Percentiles rank a stretch among this genome's conserved stretches.
Evolutionary conservation across 164 flowering plant species (phyloP).

Genomic region (Kingdonia uniflora): DNA sequence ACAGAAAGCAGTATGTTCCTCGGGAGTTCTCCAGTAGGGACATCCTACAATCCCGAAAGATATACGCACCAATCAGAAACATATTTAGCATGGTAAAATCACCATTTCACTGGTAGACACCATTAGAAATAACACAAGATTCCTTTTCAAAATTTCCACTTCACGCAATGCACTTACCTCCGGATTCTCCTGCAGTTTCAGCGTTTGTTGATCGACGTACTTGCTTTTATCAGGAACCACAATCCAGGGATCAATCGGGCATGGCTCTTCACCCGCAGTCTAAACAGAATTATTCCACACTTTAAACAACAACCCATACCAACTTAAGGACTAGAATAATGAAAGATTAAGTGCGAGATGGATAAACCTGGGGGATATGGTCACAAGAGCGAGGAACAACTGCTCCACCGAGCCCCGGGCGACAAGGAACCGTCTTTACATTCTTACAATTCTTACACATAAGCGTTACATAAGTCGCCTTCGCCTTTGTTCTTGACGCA

Average conservation of each 20-base stretch:
- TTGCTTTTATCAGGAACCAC: slow-evolving; percentile 93
- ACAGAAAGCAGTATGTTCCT: slow-evolving; percentile 90
- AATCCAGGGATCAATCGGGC: slow-evolving; percentile 96
- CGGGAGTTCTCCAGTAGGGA: slow-evolving; percentile 98
- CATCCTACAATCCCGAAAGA: slow-evolving; percentile 49
- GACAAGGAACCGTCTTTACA: slow-evolving; percentile 66
- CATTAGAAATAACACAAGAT: no score
- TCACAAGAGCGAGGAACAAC: slow-evolving; percentile 94
- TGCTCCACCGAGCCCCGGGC: slow-evolving; percentile 98
- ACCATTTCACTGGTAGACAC: no score
- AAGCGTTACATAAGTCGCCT: slow-evolving; percentile 87
- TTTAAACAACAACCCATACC: neutral
- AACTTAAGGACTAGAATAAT: neutral
- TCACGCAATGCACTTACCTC: slow-evolving; percentile 42
- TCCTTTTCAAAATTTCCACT: neutral
- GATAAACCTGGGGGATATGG: slow-evolving; percentile 70
- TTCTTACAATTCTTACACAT: slow-evolving; percentile 87
- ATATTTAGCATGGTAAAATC: no score
- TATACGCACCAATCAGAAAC: no score
- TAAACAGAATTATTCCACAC: slow-evolving; percentile 9
- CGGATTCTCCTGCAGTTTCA: slow-evolving; percentile 95
- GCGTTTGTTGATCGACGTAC: slow-evolving; percentile 96
- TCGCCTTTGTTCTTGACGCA: slow-evolving; percentile 95
- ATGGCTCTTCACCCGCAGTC: slow-evolving; percentile 78
- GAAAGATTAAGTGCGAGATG: neutral